A percentile compares a stretch with the other conserved stretches of the same genome.
Evolutionary conservation across 2,329 filamentous ascomycete genomes (phyloP).

Genomic region (Sporothrix mexicana): DNA sequence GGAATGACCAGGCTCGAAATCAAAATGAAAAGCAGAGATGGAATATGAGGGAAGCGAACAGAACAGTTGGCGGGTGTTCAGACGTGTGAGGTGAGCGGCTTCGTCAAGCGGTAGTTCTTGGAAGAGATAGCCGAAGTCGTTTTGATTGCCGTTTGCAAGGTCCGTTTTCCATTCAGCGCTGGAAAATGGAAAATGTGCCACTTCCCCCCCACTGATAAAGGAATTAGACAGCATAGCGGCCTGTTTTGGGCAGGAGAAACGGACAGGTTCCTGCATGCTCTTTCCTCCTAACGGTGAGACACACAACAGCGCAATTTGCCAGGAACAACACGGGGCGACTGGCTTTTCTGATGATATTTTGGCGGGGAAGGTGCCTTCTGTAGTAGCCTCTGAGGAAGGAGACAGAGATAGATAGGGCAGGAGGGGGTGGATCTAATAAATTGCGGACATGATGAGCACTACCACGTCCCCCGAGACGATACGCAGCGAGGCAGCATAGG

Average conservation of each 20-base stretch:
- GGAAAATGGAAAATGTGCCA: slow-evolving; percentile 14
- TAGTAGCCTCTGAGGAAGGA: background rate
- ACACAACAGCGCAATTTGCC: background rate
- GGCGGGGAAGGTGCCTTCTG: slow-evolving; percentile 25
- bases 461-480: slow-evolving; percentile 15
- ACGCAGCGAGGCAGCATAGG: slow-evolving; percentile 1
- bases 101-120: slow-evolving; percentile 16
- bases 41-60: slow-evolving; percentile 16
- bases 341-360: slow-evolving; percentile 7
- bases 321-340: slow-evolving; percentile 27
- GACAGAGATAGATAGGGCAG: slow-evolving; percentile 12
- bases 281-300: background rate
- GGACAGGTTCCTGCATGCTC: slow-evolving; percentile 1
- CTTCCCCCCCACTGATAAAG: background rate
- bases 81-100: slow-evolving; percentile 6
- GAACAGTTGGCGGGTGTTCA: background rate
- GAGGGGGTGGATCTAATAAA: slow-evolving; percentile 20
- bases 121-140: slow-evolving; percentile 20
- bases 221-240: background rate
- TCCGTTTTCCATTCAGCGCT: background rate
- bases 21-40: background rate
- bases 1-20: background rate
- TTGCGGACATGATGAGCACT: slow-evolving; percentile 6
- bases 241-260: background rate
- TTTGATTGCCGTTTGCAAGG: too few species aligned